phyloP scores from a whole-genome alignment of 352 stramenopile genomes.

The Globisporangium cylindrosporum region DNA sequence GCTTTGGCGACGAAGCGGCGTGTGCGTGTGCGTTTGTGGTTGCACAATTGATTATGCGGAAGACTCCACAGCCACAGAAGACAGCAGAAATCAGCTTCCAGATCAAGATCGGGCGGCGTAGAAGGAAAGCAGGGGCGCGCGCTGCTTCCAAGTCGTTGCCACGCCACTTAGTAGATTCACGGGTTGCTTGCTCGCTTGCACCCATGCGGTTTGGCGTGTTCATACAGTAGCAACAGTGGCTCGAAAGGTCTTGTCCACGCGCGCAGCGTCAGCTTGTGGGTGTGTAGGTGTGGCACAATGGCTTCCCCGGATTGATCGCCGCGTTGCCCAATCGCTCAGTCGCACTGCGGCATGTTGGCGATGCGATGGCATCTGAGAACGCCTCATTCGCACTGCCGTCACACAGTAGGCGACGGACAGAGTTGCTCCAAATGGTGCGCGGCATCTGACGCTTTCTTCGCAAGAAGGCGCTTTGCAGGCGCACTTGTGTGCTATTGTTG shows the following conservation, averaged over 20 bases:
- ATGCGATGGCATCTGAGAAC: not conserved
- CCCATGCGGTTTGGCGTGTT: not conserved
- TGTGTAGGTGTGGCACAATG: not conserved
- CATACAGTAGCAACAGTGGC: not conserved
- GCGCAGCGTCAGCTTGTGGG: conserved; percentile 1
- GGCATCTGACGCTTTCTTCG: not conserved
- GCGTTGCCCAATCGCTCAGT: not conserved
- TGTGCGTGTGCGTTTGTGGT: not conserved
- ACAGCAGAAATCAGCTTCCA: not conserved
- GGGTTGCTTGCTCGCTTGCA: not conserved
- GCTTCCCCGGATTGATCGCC: not conserved
- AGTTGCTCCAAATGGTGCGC: not conserved
- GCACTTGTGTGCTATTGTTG: not conserved
- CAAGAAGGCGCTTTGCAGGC: not conserved
- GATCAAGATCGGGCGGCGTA: too few relatives aligned
- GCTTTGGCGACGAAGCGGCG: not conserved
- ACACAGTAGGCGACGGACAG: not conserved
- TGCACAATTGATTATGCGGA: not conserved
- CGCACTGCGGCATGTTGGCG: not conserved
- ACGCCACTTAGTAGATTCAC: not conserved
- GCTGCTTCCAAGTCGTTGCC: not conserved
- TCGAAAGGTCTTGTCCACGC: not conserved
- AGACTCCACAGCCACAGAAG: not conserved
- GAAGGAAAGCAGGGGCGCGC: not conserved
- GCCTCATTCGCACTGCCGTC: not conserved